A percentile compares a stretch with the other conserved stretches of the same genome.
phyloP scores from a whole-genome alignment of 2,329 filamentous ascomycete genomes.

The Dactylellina haptotyla region DNA sequence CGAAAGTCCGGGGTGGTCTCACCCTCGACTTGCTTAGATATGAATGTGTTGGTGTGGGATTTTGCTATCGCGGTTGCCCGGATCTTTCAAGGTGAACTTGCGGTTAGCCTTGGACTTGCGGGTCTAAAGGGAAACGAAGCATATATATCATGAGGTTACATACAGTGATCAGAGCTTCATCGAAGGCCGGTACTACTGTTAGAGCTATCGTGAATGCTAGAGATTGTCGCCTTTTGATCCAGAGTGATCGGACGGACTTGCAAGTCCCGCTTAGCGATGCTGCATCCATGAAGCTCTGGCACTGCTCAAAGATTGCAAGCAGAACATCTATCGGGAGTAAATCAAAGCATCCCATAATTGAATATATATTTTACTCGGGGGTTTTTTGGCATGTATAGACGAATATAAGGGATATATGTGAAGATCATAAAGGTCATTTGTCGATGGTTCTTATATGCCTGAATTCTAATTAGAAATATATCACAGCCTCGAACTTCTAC shows the following conservation, averaged over 20 bases:
- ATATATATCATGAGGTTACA: too few relatives aligned
- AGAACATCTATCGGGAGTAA: conserved; percentile 1
- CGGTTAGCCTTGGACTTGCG: not conserved
- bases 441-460: too few relatives aligned
- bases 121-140: not conserved
- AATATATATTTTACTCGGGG: not conserved
- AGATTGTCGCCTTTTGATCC: not conserved
- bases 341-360: not conserved
- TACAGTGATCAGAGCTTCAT: conserved; percentile 21
- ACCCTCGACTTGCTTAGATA: not conserved
- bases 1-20: not conserved
- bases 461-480: too few relatives aligned
- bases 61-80: conserved; percentile 12
- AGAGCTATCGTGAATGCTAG: not conserved
- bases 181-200: conserved; percentile 6
- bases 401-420: not conserved
- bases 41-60: not conserved
- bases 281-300: not conserved
- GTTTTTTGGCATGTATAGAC: not conserved
- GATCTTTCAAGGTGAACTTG: not conserved
- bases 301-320: not conserved
- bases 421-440: not conserved
- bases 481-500: too few relatives aligned
- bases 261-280: conserved; percentile 1
- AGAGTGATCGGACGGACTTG: not conserved